Evolutionary conservation across 2,329 filamentous ascomycete species (phyloP).

Genomic region (Aspergillus floridensis): DNA sequence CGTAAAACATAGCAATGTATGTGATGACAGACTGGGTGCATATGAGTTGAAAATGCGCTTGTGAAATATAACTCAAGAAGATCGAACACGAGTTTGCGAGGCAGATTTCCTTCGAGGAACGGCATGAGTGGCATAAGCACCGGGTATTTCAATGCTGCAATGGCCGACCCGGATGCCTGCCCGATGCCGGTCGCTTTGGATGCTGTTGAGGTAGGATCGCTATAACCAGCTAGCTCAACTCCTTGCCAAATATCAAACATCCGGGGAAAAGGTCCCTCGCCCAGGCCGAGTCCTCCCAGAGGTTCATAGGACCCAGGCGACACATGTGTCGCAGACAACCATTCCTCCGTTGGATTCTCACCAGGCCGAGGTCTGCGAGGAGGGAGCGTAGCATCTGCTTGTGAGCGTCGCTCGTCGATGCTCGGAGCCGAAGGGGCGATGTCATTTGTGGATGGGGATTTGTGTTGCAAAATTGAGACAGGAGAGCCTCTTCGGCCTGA

Average conservation of each 20-base stretch:
- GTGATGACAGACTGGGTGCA: constrained; percentile 88
- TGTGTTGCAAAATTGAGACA: constrained; percentile 23
- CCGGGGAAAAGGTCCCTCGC: constrained; percentile 28
- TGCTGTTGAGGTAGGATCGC: constrained; percentile 50
- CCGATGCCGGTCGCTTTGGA: constrained; percentile 58
- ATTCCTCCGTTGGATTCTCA: constrained; percentile 33
- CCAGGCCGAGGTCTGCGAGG: constrained; percentile 18
- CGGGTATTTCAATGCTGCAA: constrained; percentile 65
- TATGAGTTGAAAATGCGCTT: constrained; percentile 80
- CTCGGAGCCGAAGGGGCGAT: constrained; percentile 29
- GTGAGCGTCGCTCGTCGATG: constrained; percentile 29
- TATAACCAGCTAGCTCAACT: constrained; percentile 25
- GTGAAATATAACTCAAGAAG: constrained; percentile 88
- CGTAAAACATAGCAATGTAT: constrained; percentile 86
- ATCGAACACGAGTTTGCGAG: constrained; percentile 77
- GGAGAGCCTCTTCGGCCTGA: constrained; percentile 25
- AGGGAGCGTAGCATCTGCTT: constrained; percentile 19
- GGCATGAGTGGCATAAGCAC: constrained; percentile 80
- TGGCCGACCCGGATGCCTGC: constrained; percentile 42
- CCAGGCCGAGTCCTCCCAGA: constrained; percentile 24
- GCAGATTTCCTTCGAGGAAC: constrained; percentile 74
- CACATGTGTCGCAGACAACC: constrained; percentile 32
- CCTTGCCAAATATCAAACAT: constrained; percentile 34
- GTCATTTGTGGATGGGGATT: constrained; percentile 31
- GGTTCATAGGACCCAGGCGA: constrained; percentile 35